These are phyloP conservation scores for Brassica balearica DNA, from an alignment of 441 rosid genomes.

Conservation along the genomic window DNA sequence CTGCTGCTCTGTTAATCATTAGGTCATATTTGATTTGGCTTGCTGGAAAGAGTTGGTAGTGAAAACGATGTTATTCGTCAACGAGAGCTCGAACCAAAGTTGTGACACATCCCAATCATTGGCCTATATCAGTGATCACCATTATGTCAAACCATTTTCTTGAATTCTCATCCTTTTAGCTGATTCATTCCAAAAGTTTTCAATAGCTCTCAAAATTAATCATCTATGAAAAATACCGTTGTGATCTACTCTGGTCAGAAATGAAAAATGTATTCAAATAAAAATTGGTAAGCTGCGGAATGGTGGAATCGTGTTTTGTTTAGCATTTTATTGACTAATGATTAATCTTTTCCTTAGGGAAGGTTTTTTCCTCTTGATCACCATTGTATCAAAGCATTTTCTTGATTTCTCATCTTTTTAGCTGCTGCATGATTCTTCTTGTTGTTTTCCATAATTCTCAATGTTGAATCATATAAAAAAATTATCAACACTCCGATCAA, in stretches of 20 bases:
- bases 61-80: conserved; percentile 38
- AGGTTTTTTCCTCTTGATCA: no score
- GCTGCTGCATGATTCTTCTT: not conserved
- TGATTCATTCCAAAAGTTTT: not conserved
- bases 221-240: not conserved
- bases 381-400: not conserved
- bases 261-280: not conserved
- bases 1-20: conserved; percentile 4
- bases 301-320: not conserved
- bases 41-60: not conserved
- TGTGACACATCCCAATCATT: not conserved
- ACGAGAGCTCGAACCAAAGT: conserved; percentile 15
- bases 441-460: not conserved
- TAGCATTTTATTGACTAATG: not conserved
- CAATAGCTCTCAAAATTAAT: not conserved
- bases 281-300: not conserved
- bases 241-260: not conserved
- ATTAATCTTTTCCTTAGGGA: not conserved
- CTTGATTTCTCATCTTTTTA: not conserved
- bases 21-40: not conserved
- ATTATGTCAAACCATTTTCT: not conserved
- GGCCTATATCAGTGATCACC: not conserved
- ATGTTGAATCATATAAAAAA: no score
- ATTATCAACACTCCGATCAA: no score
- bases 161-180: not conserved